Evolutionary conservation across 306 rosid genomes (phyloP).

Genomic region (Medicago arabica): DNA sequence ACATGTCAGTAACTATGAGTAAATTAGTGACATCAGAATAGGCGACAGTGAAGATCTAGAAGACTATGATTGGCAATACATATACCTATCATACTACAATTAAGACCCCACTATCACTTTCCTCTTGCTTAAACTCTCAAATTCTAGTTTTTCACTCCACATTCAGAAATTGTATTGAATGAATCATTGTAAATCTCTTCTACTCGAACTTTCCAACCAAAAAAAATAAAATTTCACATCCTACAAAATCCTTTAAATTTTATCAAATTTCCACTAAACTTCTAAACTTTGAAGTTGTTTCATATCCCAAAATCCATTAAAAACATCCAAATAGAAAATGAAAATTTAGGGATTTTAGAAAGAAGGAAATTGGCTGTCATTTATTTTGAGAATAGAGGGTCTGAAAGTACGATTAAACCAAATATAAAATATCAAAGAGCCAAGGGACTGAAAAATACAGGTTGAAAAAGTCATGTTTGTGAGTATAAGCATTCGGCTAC

Average conservation of each 20-base stretch:
- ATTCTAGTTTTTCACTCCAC: neutral
- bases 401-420: neutral
- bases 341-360: neutral
- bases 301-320: neutral
- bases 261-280: neutral
- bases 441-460: neutral
- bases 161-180: neutral
- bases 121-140: slow-evolving; percentile 3
- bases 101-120: neutral
- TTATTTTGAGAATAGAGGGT: neutral
- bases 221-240: neutral
- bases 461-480: neutral
- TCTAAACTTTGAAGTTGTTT: neutral
- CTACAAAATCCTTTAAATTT: neutral
- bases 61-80: slow-evolving; percentile 5
- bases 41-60: neutral
- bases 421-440: slow-evolving; percentile 5
- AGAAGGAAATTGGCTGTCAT: neutral
- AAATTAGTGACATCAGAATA: slow-evolving; percentile 24
- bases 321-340: neutral
- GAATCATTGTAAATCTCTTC: neutral
- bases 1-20: slow-evolving; percentile 13
- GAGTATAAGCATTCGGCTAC: slow-evolving; percentile 12
- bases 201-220: neutral
- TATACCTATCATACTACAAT: slow-evolving; percentile 8